Base-by-base conservation (phyloP, 78 protist species). In the Ministeria vibrans region DNA sequence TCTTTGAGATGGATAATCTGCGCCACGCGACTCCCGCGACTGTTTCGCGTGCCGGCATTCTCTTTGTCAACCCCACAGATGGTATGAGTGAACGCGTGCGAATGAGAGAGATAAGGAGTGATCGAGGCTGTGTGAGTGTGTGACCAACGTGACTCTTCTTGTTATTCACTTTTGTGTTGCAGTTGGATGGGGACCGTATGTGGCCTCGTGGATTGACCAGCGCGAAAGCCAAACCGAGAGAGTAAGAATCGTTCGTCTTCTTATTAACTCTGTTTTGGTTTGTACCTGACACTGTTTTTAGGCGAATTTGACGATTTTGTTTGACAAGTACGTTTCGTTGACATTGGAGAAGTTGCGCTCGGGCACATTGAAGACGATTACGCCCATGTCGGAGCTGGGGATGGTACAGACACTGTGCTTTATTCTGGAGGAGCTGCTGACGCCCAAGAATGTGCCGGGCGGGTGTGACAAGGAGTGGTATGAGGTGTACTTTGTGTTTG, bases 1-100 rank as follows among this genome's bases (percentile, higher is more conserved):
- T 94, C 76, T 90, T 94, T 59, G 97, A 94, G 83, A 73, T 94
- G 70, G 75, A 73, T 30, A 45, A 90, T 70, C 62, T 94, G 75
- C 42, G 38, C 36, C 59, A 91, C 66, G 97, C 95, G 22, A 79
- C 94, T 34, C 97, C 95, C 7, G 95, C 97, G 63, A 94, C 97
- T 2, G 97, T 91, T 30, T 94, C 97, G 23, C 91, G 97, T 3
- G 97, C 92, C 2, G 97, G 97, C 38, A 85, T 91, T 39, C 77
- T 94, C 61, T 94, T 74, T 74, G 77, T 94, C 79, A 90, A 88
- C 82, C 92, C 82, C 36, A 36, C 55, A 28, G 97, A 94, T 72
- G 62, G n/a, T n/a, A n/a, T n/a, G n/a, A n/a, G n/a, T n/a, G n/a
- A n/a, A n/a, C n/a, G n/a, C n/a, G n/a, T n/a, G n/a, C n/a, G n/a